phyloP scores from a whole-genome alignment of 768 basidiomycete species.

The Kwoniella pini region DNA sequence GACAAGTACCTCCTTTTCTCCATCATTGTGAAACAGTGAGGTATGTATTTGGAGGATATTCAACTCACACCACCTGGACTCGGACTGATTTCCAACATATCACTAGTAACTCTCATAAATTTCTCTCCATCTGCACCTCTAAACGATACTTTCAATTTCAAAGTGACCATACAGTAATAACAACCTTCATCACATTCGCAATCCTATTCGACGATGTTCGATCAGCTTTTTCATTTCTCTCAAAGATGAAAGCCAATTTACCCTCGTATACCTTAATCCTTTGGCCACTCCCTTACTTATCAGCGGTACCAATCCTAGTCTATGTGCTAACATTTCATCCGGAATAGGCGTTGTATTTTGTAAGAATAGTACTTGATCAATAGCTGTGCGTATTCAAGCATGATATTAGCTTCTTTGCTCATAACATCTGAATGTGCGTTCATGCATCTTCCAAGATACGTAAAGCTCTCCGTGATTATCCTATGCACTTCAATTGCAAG shows the following conservation, averaged over 20 bases:
- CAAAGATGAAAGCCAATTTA: constrained; percentile 27
- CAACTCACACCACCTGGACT: constrained; percentile 40
- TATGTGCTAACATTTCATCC: constrained; percentile 96
- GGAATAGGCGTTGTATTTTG: constrained; percentile 89
- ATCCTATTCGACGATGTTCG: constrained; percentile 64
- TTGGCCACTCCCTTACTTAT: constrained; percentile 84
- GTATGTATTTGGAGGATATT: neutral
- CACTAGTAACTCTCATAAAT: constrained; percentile 80
- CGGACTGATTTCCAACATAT: constrained; percentile 59
- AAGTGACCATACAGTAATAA: constrained; percentile 77
- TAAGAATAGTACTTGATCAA: constrained; percentile 92
- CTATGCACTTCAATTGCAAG: too few species aligned
- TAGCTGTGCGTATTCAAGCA: constrained; percentile 61
- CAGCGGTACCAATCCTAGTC: constrained; percentile 90
- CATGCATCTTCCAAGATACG: too few species aligned
- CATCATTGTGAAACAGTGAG: too few species aligned
- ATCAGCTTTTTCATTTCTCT: constrained; percentile 36
- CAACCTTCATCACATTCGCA: constrained; percentile 86
- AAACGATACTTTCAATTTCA: constrained; percentile 76
- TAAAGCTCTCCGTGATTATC: too few species aligned
- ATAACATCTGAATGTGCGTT: neutral
- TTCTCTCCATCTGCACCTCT: constrained; percentile 62
- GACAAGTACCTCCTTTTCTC: too few species aligned
- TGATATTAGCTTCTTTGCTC: neutral
- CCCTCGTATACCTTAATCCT: constrained; percentile 63